Base-by-base conservation (phyloP, 2,329 filamentous ascomycete genomes). In the Stachybotrys echinatus region DNA sequence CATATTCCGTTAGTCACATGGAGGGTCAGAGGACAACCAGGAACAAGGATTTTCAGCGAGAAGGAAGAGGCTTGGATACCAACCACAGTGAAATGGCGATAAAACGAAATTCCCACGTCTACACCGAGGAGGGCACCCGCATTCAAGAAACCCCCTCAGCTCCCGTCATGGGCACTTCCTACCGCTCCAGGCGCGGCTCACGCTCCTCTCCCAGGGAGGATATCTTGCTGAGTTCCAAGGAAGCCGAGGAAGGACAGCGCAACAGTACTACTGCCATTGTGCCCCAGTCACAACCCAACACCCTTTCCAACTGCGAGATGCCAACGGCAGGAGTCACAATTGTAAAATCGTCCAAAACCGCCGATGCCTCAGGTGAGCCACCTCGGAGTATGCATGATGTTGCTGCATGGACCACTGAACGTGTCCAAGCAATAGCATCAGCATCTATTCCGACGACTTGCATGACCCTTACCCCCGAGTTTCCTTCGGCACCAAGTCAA, bases 371-470 rank as follows among this genome's bases (percentile, higher is more conserved):
- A 21, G 42, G 20, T 44, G 42, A 40, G 38, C 38, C 19, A 40
- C 8, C 38, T 40, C 6, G 38, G 5, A 34, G 14, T 34, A 5
- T 34, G 27, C 27, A 34, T 10, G 2, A 14, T 34, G 27, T 34
- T 34, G 27, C 27, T 34, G 27, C 27, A 34, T 34, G 27, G 22
- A 19, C 23, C 10, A 22, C 57, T 61, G 45, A 60, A 40, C 23
- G 7, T 10, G 12, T 4, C 14, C 8, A 27, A 61, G 58, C 55
- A 38, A 52, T 50, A 34, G 27, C 27, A 34, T 34, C 27, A 34
- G 27, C 27, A 34, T 10, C 10, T 14, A 14, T 14, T 34, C 27
- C 27, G 27, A 5, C 27, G 27, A 34, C 27, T 34, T 34, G 27
- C 27, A 3, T 34, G 27, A 14, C 38, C 5, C 38, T 10, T n/a